These are phyloP conservation scores for Tausonia pullulans DNA, from an alignment of 1,284 basidiomycete species.

Conservation along the genomic window DNA sequence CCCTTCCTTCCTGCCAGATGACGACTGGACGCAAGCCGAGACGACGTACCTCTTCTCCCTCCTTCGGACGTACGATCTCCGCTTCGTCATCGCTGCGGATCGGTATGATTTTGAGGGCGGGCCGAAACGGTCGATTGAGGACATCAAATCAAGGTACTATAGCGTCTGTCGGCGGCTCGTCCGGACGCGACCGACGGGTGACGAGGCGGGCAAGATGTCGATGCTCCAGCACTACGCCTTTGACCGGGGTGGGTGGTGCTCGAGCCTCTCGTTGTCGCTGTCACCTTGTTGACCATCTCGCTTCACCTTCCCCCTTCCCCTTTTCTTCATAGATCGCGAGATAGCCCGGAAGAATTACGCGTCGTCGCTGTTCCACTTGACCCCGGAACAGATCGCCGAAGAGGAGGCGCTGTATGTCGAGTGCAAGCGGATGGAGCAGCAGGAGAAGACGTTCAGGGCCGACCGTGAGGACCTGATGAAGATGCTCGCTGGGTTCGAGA, in stretches of 20 bases:
- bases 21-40: conserved; percentile 85
- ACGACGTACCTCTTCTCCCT: conserved; percentile 85
- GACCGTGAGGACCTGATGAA: conserved; percentile 85
- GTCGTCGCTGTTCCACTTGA: conserved; percentile 69
- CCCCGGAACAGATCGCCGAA: conserved; percentile 79
- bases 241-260: conserved; percentile 54
- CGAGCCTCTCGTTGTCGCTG: not conserved
- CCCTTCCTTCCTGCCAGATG: conserved; percentile 42
- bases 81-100: conserved; percentile 85
- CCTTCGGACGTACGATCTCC: conserved; percentile 69
- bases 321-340: conserved; percentile 57
- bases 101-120: conserved; percentile 52
- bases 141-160: conserved; percentile 90
- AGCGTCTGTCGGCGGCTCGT: conserved; percentile 82
- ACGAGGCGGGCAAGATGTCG: conserved; percentile 56
- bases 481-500: conserved; percentile 70
- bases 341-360: conserved; percentile 81
- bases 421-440: conserved; percentile 86
- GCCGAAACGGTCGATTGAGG: conserved; percentile 58
- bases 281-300: not conserved
- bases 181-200: conserved; percentile 64
- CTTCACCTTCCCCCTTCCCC: conserved; percentile 13
- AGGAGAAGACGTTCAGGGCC: conserved; percentile 71
- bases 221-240: conserved; percentile 63
- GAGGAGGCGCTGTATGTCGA: conserved; percentile 95